A percentile compares a stretch with the other conserved stretches of the same genome.
Conservation (phyloP, 768 basidiomycete genomes). For the Collybia sordida region DNA sequence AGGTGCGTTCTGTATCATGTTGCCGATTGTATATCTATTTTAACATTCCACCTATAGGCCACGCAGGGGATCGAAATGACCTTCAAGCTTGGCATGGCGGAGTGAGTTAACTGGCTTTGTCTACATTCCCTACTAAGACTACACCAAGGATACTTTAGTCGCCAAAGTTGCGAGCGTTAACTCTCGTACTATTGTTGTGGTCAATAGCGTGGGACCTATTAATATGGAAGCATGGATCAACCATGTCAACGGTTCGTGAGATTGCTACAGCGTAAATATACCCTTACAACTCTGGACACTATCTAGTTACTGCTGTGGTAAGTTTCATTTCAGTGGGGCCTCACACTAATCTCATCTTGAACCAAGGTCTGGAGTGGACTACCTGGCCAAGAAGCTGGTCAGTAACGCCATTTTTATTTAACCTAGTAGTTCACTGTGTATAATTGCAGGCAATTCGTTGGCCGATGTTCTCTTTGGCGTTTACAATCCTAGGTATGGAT, state of each 20-base stretch:
- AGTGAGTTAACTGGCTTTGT: slow-evolving; percentile 21
- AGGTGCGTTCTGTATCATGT: slow-evolving; percentile 18
- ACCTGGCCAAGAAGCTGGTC: slow-evolving; percentile 65
- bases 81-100: slow-evolving; percentile 51
- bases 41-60: slow-evolving; percentile 26
- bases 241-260: slow-evolving; percentile 42
- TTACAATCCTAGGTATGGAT: slow-evolving; percentile 54
- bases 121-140: neutral
- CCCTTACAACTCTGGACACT: neutral
- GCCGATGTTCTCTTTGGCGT: slow-evolving; percentile 59
- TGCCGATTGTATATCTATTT: no score
- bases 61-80: slow-evolving; percentile 54
- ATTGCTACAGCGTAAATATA: neutral
- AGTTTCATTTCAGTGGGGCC: slow-evolving; percentile 3
- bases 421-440: slow-evolving; percentile 2
- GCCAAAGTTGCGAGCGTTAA: slow-evolving; percentile 53
- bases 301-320: slow-evolving; percentile 36
- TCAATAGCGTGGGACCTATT: slow-evolving; percentile 65
- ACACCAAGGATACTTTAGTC: slow-evolving; percentile 42
- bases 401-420: slow-evolving; percentile 1
- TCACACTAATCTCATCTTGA: no score
- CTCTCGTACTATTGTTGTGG: slow-evolving; percentile 61
- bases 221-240: slow-evolving; percentile 58
- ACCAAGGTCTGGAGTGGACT: slow-evolving; percentile 50
- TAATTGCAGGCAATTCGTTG: slow-evolving; percentile 46